These are phyloP conservation scores for Penicillium thymicola DNA, from an alignment of 2,329 filamentous ascomycete genomes.

Conservation along the genomic window DNA sequence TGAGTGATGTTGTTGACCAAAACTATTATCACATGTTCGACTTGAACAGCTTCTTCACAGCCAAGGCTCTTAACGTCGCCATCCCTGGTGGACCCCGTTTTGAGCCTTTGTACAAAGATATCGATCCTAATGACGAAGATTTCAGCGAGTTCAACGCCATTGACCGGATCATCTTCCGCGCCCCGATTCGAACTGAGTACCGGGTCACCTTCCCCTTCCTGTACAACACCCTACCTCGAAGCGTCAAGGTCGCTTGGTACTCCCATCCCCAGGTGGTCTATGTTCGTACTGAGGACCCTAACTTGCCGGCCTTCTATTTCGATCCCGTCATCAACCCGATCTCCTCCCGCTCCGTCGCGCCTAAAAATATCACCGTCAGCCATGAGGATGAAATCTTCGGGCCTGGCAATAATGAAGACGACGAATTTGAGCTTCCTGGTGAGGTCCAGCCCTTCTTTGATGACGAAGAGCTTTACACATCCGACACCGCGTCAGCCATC, in stretches of 20 bases:
- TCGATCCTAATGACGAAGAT: slow-evolving; percentile 97
- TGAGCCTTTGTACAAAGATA: slow-evolving; percentile 96
- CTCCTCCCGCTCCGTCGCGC: slow-evolving; percentile 86
- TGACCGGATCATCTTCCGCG: slow-evolving; percentile 96
- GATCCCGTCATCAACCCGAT: slow-evolving; percentile 98
- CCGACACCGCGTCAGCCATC: slow-evolving; percentile 87
- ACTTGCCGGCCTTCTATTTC: slow-evolving; percentile 94
- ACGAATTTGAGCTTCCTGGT: slow-evolving; percentile 77
- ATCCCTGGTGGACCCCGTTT: slow-evolving; percentile 97
- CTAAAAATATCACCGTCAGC: slow-evolving; percentile 87
- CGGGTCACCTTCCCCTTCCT: slow-evolving; percentile 90
- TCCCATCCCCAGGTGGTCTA: slow-evolving; percentile 93
- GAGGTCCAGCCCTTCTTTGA: slow-evolving; percentile 83
- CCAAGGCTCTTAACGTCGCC: slow-evolving; percentile 94
- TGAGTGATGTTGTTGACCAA: slow-evolving; percentile 89
- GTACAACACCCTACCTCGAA: slow-evolving; percentile 93
- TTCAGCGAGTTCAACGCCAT: slow-evolving; percentile 99
- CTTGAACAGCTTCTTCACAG: slow-evolving; percentile 87
- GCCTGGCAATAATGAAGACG: slow-evolving; percentile 73
- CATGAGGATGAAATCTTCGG: slow-evolving; percentile 96
- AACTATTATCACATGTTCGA: slow-evolving; percentile 99
- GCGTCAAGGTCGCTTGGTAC: slow-evolving; percentile 90
- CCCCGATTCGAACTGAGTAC: slow-evolving; percentile 91
- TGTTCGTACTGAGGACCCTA: slow-evolving; percentile 79
- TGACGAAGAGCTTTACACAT: slow-evolving; percentile 83